Evolutionary conservation across 306 rosid species (phyloP).

Genomic region (Pterocarpus macrocarpus): DNA sequence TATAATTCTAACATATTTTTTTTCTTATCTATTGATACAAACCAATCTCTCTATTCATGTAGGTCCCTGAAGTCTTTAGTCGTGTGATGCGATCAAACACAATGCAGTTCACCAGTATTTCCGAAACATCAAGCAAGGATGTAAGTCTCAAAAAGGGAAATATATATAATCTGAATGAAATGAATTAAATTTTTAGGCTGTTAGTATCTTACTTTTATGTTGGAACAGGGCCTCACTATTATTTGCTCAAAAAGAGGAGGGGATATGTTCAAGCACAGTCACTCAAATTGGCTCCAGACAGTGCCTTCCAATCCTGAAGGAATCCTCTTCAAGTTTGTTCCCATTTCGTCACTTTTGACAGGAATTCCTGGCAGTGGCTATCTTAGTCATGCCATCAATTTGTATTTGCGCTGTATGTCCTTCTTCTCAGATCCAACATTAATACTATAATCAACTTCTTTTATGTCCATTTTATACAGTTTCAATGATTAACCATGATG

Average conservation of each 20-base stretch:
- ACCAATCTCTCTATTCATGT: constrained; percentile 32
- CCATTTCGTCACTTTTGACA: constrained; percentile 84
- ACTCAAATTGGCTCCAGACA: constrained; percentile 92
- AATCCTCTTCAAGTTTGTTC: constrained; percentile 81
- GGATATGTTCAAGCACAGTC: constrained; percentile 71
- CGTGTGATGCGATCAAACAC: constrained; percentile 77
- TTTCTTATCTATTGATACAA: constrained; percentile 28
- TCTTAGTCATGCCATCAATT: constrained; percentile 91
- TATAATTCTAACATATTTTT: background rate
- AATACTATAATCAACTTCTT: constrained; percentile 7
- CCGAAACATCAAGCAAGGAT: constrained; percentile 92
- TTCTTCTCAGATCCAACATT: constrained; percentile 19
- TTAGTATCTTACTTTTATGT: constrained; percentile 23
- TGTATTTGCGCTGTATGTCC: constrained; percentile 82
- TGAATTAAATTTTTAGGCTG: constrained; percentile 9
- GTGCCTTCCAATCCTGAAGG: constrained; percentile 86
- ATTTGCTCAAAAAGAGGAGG: constrained; percentile 87
- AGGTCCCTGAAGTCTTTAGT: constrained; percentile 87
- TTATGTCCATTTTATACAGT: constrained; percentile 18
- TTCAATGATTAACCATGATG: background rate
- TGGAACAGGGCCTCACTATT: constrained; percentile 79
- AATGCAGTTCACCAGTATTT: constrained; percentile 68
- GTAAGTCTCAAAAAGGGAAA: constrained; percentile 57
- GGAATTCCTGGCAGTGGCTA: constrained; percentile 90
- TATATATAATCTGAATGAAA: constrained; percentile 22